Evolutionary conservation across 805 yeast species (phyloP), one percentile per base, ranked within the genome.

Genomic region (Pichia pseudocactophila): DNA sequence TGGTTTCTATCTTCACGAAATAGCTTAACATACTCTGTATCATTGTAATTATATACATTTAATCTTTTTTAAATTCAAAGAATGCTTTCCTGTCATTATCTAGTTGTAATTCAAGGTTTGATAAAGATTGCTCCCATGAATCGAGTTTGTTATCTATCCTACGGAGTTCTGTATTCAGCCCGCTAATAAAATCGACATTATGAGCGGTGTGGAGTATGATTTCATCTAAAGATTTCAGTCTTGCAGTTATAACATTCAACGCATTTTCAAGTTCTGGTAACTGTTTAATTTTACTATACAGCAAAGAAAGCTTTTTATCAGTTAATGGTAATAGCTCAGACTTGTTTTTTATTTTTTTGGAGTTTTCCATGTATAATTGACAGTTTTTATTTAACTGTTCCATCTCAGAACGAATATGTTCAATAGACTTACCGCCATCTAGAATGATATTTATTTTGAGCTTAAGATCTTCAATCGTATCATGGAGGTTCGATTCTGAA

Each of bases 1-100:
- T 90, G 15, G 90, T 92, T 18, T 81, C 92, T 39, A 77, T 90
- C 44, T 87, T 90, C 39, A 78, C 96, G 17, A 90, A 88, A 65
- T 88, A 69, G 50, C 19, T 10, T 15, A 13, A 15, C 16, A 17
- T 32, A 11, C 5, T n/a, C n/a, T n/a, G n/a, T n/a, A n/a, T n/a
- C n/a, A n/a, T n/a, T n/a, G n/a, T n/a, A n/a, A n/a, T 7, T 28
- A 12, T 28, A 7, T 10, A 28, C 6, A 28, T 7, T 13, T 15
- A 51, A 13, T 46, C 50, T 3, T 18, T 30, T 41, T 48, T 46
- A 30, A 49, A 48, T 3, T 26, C 30, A 11, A 32, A 37, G 31
- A 54, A 52, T 3, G 30, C 19, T 18, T 36, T 32, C 4, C 45
- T 41, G 16, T 48, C 45, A 2, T 30, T 13, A 7, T 40, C 30